phyloP scores from a whole-genome alignment of 257 asterid species.

The Lycium barbarum region DNA sequence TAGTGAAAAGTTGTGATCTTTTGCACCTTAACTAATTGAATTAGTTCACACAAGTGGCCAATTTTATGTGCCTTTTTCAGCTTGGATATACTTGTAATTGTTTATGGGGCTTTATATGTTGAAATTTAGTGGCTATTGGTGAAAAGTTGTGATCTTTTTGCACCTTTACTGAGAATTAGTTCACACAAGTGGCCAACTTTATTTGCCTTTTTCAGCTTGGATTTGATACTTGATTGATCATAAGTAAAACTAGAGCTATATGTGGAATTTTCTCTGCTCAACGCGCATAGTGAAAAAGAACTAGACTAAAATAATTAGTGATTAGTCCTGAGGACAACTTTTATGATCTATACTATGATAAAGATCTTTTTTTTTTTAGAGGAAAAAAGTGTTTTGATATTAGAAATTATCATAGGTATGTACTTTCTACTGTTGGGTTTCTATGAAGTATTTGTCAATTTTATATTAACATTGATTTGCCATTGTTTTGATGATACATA shows the following conservation, averaged over 20 bases:
- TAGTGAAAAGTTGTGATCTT: slow-evolving; percentile 43
- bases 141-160: slow-evolving; percentile 41
- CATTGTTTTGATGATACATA: not conserved
- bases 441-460: not conserved
- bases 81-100: not conserved
- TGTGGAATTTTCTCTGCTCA: not conserved
- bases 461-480: not conserved
- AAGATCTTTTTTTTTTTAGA: not conserved
- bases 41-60: not conserved
- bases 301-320: slow-evolving; percentile 14
- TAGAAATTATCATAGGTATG: not conserved
- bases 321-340: not conserved
- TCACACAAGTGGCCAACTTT: not conserved
- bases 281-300: not conserved
- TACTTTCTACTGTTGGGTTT: not conserved
- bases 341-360: slow-evolving; percentile 26
- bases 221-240: slow-evolving; percentile 4
- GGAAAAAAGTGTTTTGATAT: not conserved
- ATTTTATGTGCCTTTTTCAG: slow-evolving; percentile 24
- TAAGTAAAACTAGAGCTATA: slow-evolving; percentile 1
- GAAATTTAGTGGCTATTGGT: slow-evolving; percentile 33
- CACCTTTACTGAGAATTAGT: not conserved
- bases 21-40: slow-evolving; percentile 27
- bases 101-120: slow-evolving; percentile 39
- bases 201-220: not conserved